These are phyloP conservation scores for Neofusicoccum ribis DNA, from an alignment of 2,329 filamentous ascomycete genomes.

Conservation along the genomic window DNA sequence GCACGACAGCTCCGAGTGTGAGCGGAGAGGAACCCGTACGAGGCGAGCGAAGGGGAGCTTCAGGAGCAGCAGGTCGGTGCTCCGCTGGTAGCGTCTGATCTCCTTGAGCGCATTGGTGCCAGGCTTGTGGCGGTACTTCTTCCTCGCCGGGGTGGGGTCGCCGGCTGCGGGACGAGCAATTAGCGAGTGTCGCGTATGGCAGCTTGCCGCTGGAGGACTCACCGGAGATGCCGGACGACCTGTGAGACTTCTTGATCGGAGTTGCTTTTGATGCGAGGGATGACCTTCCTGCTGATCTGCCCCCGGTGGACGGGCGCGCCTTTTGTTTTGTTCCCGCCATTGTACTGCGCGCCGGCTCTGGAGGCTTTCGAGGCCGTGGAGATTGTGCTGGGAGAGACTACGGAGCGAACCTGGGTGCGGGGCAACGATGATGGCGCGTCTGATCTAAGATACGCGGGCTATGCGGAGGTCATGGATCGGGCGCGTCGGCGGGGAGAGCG, in stretches of 20 bases:
- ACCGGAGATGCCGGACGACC: background rate
- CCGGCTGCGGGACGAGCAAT: conserved; percentile 26
- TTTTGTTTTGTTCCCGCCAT: conserved; percentile 4
- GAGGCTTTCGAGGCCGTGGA: too few relatives aligned
- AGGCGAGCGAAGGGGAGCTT: conserved; percentile 98
- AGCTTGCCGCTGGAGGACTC: background rate
- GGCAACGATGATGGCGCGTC: background rate
- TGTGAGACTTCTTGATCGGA: background rate
- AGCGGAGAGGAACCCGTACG: conserved; percentile 44
- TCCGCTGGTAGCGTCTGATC: conserved; percentile 98
- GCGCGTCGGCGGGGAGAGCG: background rate
- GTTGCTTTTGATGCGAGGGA: background rate
- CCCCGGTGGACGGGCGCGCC: background rate
- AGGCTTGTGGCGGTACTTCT: conserved; percentile 47
- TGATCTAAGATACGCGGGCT: background rate
- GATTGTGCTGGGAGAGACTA: too few relatives aligned
- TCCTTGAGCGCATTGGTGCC: conserved; percentile 96
- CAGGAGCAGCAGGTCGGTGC: conserved; percentile 90
- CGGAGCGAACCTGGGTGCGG: too few relatives aligned
- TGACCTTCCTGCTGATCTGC: background rate
- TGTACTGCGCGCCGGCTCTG: background rate
- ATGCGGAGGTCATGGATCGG: background rate
- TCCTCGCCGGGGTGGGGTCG: conserved; percentile 30
- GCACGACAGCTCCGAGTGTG: background rate
- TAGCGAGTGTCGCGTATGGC: background rate